phyloP scores from a whole-genome alignment of 148 eudicot genomes.

The Rhododendron williamsianum region DNA sequence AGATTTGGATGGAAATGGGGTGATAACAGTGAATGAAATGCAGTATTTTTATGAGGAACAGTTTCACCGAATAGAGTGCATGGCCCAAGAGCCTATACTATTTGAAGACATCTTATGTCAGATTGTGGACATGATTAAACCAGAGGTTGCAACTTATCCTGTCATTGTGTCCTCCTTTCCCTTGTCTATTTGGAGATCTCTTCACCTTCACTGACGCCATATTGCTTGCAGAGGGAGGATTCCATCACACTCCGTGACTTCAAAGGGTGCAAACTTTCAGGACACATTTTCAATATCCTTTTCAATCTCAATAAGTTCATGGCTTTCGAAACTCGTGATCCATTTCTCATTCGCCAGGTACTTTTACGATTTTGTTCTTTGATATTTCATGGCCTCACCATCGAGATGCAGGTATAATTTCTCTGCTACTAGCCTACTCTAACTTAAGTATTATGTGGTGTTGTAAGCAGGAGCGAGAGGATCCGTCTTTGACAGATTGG shows the following conservation, averaged over 20 bases:
- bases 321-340: constrained; percentile 81
- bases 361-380: neutral
- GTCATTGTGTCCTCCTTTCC: neutral
- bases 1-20: constrained; percentile 61
- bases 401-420: neutral
- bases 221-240: constrained; percentile 50
- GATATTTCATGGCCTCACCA: neutral
- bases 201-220: neutral
- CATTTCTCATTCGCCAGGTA: constrained; percentile 82
- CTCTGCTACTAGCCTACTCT: constrained; percentile 2
- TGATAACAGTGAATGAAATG: constrained; percentile 54
- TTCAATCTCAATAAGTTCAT: constrained; percentile 71
- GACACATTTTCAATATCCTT: constrained; percentile 63
- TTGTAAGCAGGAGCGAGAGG: constrained; percentile 53
- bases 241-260: constrained; percentile 49
- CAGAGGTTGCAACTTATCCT: constrained; percentile 33
- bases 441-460: neutral
- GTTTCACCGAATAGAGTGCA: constrained; percentile 67
- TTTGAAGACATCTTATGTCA: constrained; percentile 71
- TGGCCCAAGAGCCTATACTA: constrained; percentile 45
- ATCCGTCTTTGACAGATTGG: constrained; percentile 71
- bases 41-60: constrained; percentile 65
- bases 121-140: constrained; percentile 57
- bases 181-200: neutral
- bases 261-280: constrained; percentile 64